These are phyloP conservation scores for Talaromyces wortmannii DNA, from an alignment of 495 filamentous ascomycete species.

Conservation along the genomic window DNA sequence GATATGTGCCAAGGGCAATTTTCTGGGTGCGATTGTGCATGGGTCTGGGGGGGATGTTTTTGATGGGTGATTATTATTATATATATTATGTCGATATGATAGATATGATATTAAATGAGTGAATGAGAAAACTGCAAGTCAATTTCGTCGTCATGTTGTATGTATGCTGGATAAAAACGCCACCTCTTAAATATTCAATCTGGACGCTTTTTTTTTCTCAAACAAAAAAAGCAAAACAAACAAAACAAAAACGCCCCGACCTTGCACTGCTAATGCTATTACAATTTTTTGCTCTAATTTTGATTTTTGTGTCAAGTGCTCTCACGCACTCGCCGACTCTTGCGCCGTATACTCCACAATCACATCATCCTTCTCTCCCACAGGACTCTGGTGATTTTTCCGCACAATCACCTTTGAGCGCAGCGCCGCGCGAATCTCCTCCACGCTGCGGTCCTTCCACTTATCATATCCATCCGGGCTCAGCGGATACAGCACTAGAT, in stretches of 20 bases:
- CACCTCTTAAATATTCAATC: neutral
- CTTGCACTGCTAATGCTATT: neutral
- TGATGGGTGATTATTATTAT: conserved; percentile 8
- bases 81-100: neutral
- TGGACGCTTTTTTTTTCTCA: neutral
- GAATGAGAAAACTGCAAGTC: too few species aligned
- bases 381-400: too few species aligned
- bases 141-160: neutral
- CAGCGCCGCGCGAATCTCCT: conserved; percentile 52
- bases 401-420: conserved; percentile 31
- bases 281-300: too few species aligned
- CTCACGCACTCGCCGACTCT: conserved; percentile 15
- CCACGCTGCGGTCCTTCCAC: conserved; percentile 56
- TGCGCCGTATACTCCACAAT: conserved; percentile 5
- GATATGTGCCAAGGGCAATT: conserved; percentile 49
- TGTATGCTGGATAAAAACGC: neutral
- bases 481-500: conserved; percentile 63
- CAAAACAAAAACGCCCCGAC: neutral
- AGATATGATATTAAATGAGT: neutral
- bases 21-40: conserved; percentile 37
- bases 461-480: conserved; percentile 47
- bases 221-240: neutral
- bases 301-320: too few species aligned
- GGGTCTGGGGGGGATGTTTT: conserved; percentile 40
- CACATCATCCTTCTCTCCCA: too few species aligned